These are phyloP conservation scores for Clonostachys byssicola DNA, from an alignment of 2,329 filamentous ascomycete genomes.

Conservation along the genomic window DNA sequence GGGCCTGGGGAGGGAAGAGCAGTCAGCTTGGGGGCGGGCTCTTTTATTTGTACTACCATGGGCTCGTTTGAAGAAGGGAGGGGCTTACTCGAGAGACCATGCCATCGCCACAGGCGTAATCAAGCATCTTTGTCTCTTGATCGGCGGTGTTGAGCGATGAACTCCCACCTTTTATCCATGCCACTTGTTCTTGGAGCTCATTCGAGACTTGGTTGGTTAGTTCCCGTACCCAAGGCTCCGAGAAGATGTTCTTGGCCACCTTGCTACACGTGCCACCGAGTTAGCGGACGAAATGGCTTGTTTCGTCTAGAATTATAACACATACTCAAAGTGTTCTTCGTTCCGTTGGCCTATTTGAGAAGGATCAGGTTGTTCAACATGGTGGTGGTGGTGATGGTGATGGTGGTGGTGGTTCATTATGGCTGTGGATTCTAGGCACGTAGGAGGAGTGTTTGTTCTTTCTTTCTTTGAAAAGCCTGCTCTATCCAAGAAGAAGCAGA, in stretches of 20 bases:
- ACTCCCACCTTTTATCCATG: slow-evolving; percentile 9
- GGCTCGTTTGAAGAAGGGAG: not conserved
- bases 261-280: slow-evolving; percentile 5
- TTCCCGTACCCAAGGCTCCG: slow-evolving; percentile 14
- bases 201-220: slow-evolving; percentile 14
- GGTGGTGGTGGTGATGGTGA: slow-evolving; percentile 11
- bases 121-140: slow-evolving; percentile 10
- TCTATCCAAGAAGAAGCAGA: too few species aligned
- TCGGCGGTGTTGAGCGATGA: too few species aligned
- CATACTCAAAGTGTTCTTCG: slow-evolving; percentile 18
- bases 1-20: slow-evolving; percentile 12
- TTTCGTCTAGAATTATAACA: not conserved
- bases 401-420: slow-evolving; percentile 9
- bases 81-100: slow-evolving; percentile 16
- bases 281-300: not conserved
- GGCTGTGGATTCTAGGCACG: not conserved
- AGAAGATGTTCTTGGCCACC: slow-evolving; percentile 7
- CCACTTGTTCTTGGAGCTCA: slow-evolving; percentile 13
- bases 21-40: not conserved
- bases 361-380: slow-evolving; percentile 7
- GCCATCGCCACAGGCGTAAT: slow-evolving; percentile 24
- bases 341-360: slow-evolving; percentile 12
- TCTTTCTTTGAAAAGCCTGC: too few species aligned
- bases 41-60: not conserved
- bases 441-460: too few species aligned